These are phyloP conservation scores for Vitis amurensis DNA, from an alignment of 164 flowering plant genomes.

Conservation along the genomic window DNA sequence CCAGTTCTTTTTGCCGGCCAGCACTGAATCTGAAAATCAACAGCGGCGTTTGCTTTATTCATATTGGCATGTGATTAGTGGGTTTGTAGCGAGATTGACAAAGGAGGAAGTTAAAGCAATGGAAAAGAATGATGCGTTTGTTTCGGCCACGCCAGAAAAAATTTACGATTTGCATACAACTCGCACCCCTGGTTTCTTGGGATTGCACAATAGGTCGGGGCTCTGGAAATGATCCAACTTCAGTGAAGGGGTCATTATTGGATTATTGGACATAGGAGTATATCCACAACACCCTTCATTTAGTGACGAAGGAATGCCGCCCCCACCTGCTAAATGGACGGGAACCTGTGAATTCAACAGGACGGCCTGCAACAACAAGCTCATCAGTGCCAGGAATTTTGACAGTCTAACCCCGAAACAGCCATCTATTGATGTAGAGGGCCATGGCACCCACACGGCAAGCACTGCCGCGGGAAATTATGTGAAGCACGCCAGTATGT, in stretches of 20 bases:
- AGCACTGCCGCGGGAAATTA: slow-evolving; percentile 30
- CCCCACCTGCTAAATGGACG: slow-evolving; percentile 28
- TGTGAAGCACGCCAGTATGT: slow-evolving; percentile 18
- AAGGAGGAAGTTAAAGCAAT: slow-evolving; percentile 19
- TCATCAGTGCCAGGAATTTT: slow-evolving; percentile 17
- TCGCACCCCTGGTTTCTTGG: slow-evolving; percentile 24
- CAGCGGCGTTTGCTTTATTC: slow-evolving; percentile 19
- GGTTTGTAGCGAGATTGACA: slow-evolving; percentile 31
- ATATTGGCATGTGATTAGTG: slow-evolving; percentile 22
- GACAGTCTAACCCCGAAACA: not conserved
- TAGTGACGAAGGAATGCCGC: slow-evolving; percentile 19
- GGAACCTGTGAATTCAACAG: slow-evolving; percentile 22
- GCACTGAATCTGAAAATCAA: not conserved
- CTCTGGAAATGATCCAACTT: slow-evolving; percentile 18
- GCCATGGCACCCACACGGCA: slow-evolving; percentile 35
- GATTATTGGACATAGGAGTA: slow-evolving; percentile 24
- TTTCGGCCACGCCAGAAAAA: slow-evolving; percentile 19
- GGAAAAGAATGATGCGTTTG: slow-evolving; percentile 21
- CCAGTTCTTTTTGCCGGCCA: slow-evolving; percentile 25
- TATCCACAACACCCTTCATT: slow-evolving; percentile 26
- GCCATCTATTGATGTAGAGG: slow-evolving; percentile 12
- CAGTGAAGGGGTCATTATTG: slow-evolving; percentile 16
- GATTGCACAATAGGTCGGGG: slow-evolving; percentile 14
- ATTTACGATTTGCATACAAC: slow-evolving; percentile 23
- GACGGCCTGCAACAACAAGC: slow-evolving; percentile 19